Conservation (phyloP, 495 filamentous ascomycete genomes). For the Xylaria sp. region DNA sequence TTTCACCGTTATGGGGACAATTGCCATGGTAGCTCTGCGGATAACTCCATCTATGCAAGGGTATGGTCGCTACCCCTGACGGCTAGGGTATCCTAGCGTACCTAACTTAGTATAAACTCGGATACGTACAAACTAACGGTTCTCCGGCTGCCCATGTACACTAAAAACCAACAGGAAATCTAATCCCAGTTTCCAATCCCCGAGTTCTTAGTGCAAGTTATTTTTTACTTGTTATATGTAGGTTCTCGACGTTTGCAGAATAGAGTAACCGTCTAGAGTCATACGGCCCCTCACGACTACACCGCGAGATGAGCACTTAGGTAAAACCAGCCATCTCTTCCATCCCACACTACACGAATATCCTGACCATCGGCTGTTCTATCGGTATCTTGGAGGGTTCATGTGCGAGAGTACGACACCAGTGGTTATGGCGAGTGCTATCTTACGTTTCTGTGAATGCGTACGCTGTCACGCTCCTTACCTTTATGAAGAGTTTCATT, state of each 20-base stretch:
- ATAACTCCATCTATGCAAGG: background rate
- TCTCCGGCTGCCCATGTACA: background rate
- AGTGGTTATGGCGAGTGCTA: background rate
- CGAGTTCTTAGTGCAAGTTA: background rate
- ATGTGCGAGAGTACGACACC: background rate
- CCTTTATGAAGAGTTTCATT: background rate
- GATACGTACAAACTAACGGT: background rate
- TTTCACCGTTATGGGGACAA: background rate
- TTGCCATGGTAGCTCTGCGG: background rate
- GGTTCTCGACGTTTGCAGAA: background rate
- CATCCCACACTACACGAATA: background rate
- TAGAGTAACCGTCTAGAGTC: background rate
- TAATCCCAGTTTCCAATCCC: background rate
- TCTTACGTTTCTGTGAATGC: background rate
- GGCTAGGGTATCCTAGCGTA: background rate
- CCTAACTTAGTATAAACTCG: background rate
- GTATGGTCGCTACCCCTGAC: background rate
- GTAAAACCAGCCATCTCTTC: background rate
- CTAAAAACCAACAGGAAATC: background rate
- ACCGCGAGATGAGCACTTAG: background rate
- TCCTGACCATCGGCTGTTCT: background rate
- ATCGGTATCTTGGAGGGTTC: background rate
- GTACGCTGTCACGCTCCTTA: background rate
- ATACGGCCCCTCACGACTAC: background rate
- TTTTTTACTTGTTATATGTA: background rate